These are phyloP conservation scores for Alternaria hordeiaustralica DNA, from an alignment of 2,329 filamentous ascomycete genomes.

Conservation along the genomic window DNA sequence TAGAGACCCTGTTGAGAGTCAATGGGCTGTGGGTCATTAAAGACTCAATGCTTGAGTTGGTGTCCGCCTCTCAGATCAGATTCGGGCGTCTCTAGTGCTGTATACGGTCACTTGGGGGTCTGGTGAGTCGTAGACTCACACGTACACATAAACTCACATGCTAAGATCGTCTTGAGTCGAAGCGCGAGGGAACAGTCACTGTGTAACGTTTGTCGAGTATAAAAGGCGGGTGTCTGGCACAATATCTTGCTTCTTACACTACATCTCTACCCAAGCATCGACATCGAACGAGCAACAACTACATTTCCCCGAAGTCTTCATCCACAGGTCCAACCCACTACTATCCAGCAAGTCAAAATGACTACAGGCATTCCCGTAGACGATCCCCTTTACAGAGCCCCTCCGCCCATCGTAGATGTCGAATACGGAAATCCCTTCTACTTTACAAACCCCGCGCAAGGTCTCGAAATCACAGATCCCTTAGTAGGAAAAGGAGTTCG, in stretches of 20 bases:
- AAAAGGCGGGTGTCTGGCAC: neutral
- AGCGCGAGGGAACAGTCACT: neutral
- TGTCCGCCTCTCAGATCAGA: neutral
- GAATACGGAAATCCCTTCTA: no score
- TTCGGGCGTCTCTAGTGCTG: neutral
- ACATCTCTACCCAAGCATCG: neutral
- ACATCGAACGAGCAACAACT: neutral
- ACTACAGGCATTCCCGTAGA: no score
- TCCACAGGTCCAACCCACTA: neutral
- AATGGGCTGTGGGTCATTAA: neutral
- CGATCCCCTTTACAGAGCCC: no score
- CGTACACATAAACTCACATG: neutral
- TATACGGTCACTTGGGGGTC: neutral
- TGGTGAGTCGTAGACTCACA: neutral
- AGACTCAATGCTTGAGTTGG: neutral
- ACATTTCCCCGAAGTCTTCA: neutral
- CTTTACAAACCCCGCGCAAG: no score
- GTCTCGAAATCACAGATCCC: no score
- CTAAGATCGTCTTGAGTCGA: neutral
- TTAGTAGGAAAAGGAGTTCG: no score
- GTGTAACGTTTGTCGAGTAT: neutral
- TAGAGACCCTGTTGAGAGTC: neutral
- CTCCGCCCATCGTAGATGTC: no score
- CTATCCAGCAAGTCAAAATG: neutral
- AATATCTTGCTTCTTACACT: neutral